Conservation (phyloP, 225 moss, liverwort and hornwort species). For the Physcomitrellopsis africana region DNA sequence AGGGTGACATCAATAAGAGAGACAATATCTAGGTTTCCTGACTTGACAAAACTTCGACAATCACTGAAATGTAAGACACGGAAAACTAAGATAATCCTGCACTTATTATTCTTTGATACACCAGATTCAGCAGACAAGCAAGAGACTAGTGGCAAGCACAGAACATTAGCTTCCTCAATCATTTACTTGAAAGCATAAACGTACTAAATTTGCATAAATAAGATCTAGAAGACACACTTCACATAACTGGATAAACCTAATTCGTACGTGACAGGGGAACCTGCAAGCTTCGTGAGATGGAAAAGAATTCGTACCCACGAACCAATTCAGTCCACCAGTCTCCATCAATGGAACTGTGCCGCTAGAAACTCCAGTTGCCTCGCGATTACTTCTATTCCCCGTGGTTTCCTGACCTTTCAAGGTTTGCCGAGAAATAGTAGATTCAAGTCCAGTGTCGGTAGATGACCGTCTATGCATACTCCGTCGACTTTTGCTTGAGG, state of each 20-base stretch:
- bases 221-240: conserved; percentile 1
- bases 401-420: conserved; percentile 42
- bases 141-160: conserved; percentile 17
- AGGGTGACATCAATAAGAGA: too few relatives aligned
- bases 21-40: too few relatives aligned
- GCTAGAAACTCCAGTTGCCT: conserved; percentile 41
- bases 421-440: conserved; percentile 41
- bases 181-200: neutral
- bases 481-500: conserved; percentile 36
- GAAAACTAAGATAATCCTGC: neutral
- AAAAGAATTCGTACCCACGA: conserved; percentile 64
- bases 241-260: conserved; percentile 15
- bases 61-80: neutral
- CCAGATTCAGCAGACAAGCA: neutral
- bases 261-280: neutral
- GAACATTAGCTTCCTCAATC: neutral
- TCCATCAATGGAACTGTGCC: conserved; percentile 62
- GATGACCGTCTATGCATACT: conserved; percentile 54
- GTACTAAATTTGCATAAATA: conserved; percentile 11
- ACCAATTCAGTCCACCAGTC: conserved; percentile 85
- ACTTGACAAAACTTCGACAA: neutral
- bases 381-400: conserved; percentile 39
- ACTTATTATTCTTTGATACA: neutral
- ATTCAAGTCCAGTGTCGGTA: conserved; percentile 49
- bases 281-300: conserved; percentile 18